phyloP scores from a whole-genome alignment of 176 grass and related monocot species.

The Oryza punctata region DNA sequence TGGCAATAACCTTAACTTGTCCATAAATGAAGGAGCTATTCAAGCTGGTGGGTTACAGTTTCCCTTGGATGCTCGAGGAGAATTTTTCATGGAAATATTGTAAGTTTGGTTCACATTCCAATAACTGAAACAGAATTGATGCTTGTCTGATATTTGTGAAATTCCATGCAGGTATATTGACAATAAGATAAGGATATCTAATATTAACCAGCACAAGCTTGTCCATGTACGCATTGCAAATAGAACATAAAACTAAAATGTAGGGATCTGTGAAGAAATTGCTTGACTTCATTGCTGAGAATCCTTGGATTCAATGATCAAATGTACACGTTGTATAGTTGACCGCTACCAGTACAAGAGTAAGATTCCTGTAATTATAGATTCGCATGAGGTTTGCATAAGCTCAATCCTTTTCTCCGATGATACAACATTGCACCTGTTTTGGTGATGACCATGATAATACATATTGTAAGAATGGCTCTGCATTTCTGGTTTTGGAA shows the following conservation, averaged over 20 bases:
- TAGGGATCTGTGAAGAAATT: slow-evolving; percentile 9
- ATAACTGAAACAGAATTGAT: slow-evolving; percentile 1
- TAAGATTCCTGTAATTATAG: neutral
- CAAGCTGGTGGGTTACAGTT: slow-evolving; percentile 60
- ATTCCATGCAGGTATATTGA: slow-evolving; percentile 70
- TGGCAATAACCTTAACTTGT: slow-evolving; percentile 47
- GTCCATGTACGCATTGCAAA: slow-evolving; percentile 68
- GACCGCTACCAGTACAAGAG: neutral
- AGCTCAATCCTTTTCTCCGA: neutral
- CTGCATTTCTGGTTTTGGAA: neutral
- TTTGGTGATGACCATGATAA: neutral
- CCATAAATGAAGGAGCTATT: slow-evolving; percentile 58
- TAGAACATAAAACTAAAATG: slow-evolving; percentile 34
- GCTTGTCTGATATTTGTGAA: slow-evolving; percentile 21
- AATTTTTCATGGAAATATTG: slow-evolving; percentile 70
- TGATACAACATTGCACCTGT: neutral
- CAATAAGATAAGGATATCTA: slow-evolving; percentile 79
- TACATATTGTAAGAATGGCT: neutral
- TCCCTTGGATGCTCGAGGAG: slow-evolving; percentile 51
- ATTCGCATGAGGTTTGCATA: neutral
- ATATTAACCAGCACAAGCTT: slow-evolving; percentile 48
- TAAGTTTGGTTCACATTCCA: slow-evolving; percentile 38
- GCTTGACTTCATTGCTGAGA: neutral
- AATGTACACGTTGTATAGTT: slow-evolving; percentile 17
- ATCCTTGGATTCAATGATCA: neutral